phyloP scores from a whole-genome alignment of 306 rosid species.

The Vigna reflexopilosa region DNA sequence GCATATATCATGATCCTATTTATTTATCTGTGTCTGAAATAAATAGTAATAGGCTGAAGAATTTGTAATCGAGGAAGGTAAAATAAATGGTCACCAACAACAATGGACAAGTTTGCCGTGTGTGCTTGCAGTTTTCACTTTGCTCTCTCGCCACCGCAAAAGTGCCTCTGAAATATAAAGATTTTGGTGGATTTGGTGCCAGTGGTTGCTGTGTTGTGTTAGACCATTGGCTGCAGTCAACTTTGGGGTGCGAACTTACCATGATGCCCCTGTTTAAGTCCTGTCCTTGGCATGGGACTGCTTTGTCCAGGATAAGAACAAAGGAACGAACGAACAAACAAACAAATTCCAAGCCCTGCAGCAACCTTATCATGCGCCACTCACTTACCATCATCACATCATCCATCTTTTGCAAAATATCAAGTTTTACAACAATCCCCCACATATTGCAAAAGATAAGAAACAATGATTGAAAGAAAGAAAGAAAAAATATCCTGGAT shows the following conservation, averaged over 20 bases:
- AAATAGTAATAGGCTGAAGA: no score
- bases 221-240: slow-evolving; percentile 15
- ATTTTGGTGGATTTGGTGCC: slow-evolving; percentile 42
- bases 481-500: no score
- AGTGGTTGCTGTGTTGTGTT: slow-evolving; percentile 13
- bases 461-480: no score
- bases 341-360: slow-evolving; percentile 34
- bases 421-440: no score
- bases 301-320: slow-evolving; percentile 44
- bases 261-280: background rate
- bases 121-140: slow-evolving; percentile 32
- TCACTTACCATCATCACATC: slow-evolving; percentile 30
- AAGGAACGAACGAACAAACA: background rate
- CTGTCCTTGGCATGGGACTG: slow-evolving; percentile 22
- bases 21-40: no score
- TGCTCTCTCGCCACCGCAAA: background rate
- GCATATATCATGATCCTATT: no score
- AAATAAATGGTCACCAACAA: slow-evolving; percentile 7
- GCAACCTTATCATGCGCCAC: slow-evolving; percentile 46
- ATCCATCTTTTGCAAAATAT: no score
- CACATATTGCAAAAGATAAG: no score
- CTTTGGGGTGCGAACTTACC: slow-evolving; percentile 16
- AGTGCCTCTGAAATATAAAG: slow-evolving; percentile 35
- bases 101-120: slow-evolving; percentile 22
- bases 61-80: background rate